Evolutionary conservation across 768 basidiomycete species (phyloP).

Genomic region (Naematelia encephala): DNA sequence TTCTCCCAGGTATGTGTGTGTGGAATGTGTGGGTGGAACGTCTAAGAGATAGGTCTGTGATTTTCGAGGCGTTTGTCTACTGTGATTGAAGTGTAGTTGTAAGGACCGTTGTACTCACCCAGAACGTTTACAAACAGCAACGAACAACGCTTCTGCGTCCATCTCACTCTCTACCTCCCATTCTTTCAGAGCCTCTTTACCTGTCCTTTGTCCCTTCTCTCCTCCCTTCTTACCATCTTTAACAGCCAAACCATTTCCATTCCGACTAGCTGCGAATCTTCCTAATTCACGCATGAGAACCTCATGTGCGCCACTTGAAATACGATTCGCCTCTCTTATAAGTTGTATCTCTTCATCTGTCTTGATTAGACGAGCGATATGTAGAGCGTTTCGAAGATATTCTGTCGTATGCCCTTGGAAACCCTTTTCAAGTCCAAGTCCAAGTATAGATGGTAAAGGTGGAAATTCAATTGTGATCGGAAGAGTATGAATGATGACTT

Average conservation of each 20-base stretch:
- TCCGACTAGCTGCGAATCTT: slow-evolving; percentile 51
- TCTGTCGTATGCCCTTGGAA: slow-evolving; percentile 57
- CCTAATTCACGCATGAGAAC: slow-evolving; percentile 88
- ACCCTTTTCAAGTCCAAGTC: slow-evolving; percentile 47
- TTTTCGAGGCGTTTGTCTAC: background rate
- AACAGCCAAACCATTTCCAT: slow-evolving; percentile 52
- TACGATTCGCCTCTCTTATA: slow-evolving; percentile 75
- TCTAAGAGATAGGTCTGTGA: background rate
- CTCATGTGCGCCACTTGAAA: slow-evolving; percentile 86
- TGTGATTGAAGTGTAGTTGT: background rate
- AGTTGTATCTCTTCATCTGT: slow-evolving; percentile 66
- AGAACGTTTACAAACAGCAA: slow-evolving; percentile 80
- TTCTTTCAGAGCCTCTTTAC: slow-evolving; percentile 54
- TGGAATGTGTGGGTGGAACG: too few species aligned
- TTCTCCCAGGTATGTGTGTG: too few species aligned
- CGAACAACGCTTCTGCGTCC: slow-evolving; percentile 91
- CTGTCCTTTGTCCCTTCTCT: slow-evolving; percentile 19
- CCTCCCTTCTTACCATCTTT: slow-evolving; percentile 23
- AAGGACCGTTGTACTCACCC: slow-evolving; percentile 59
- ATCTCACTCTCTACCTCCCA: slow-evolving; percentile 90
- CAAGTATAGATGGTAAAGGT: slow-evolving; percentile 19
- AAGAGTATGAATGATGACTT: slow-evolving; percentile 36
- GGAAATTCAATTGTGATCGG: slow-evolving; percentile 40
- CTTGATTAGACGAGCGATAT: slow-evolving; percentile 75
- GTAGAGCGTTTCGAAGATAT: slow-evolving; percentile 74